Conservation (phyloP, 1,284 basidiomycete genomes). For the Ceratobasidium sp. region DNA sequence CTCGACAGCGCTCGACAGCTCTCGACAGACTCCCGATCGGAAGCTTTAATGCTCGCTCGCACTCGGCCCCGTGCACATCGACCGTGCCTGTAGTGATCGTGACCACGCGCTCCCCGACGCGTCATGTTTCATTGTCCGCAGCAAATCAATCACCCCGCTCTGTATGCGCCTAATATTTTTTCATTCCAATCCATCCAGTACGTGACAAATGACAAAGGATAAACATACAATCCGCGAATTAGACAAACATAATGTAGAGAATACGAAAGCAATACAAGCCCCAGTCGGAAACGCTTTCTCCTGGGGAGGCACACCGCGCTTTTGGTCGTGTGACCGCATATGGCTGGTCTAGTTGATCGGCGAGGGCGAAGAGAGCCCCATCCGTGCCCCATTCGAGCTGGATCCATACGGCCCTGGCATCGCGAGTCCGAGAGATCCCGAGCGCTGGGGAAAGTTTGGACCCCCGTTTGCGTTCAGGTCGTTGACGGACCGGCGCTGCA, state of each 20-base stretch:
- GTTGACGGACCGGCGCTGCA: conserved; percentile 36
- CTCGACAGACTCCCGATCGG: neutral
- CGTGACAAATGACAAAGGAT: conserved; percentile 10
- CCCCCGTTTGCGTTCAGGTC: no score
- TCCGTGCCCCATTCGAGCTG: conserved; percentile 8
- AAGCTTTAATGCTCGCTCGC: neutral
- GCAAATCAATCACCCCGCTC: conserved; percentile 24
- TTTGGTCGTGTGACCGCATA: conserved; percentile 19
- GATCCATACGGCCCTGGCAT: conserved; percentile 3
- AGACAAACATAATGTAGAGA: conserved; percentile 27
- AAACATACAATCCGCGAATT: conserved; percentile 39
- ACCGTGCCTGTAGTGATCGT: conserved; percentile 29
- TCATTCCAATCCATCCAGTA: conserved; percentile 34
- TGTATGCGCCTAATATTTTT: conserved; percentile 34
- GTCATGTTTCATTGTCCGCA: conserved; percentile 33
- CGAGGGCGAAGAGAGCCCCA: conserved; percentile 28
- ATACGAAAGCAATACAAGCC: conserved; percentile 41
- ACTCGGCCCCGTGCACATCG: conserved; percentile 32
- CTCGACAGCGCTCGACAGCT: neutral
- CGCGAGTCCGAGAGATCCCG: conserved; percentile 20
- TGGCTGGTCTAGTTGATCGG: conserved; percentile 39
- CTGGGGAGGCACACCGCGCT: conserved; percentile 30
- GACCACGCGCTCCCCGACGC: conserved; percentile 20
- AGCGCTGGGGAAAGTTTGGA: conserved; percentile 28
- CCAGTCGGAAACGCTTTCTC: conserved; percentile 39